Conservation (phyloP, 352 stramenopile genomes). For the Phytophthora vignae region DNA sequence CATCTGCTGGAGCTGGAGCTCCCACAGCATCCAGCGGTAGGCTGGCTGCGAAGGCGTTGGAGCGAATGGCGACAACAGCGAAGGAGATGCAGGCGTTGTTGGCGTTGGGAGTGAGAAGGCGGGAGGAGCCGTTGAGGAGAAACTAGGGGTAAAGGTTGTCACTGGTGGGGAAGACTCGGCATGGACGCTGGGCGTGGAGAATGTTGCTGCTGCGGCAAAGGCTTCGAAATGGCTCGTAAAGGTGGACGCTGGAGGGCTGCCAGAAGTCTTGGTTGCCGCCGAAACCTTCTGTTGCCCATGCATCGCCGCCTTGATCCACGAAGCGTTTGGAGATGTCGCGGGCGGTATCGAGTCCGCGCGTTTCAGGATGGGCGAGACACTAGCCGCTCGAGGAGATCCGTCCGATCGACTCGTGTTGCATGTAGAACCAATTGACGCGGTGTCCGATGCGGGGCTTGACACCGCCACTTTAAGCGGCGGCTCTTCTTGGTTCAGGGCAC, state of each 20-base stretch:
- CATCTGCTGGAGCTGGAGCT: slow-evolving; percentile 33
- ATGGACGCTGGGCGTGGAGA: background rate
- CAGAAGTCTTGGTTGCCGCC: background rate
- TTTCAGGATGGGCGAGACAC: slow-evolving; percentile 8
- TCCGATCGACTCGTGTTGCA: background rate
- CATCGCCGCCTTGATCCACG: slow-evolving; percentile 29
- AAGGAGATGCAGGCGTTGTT: background rate
- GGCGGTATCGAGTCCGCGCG: slow-evolving; percentile 10
- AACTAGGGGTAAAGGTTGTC: too few species aligned
- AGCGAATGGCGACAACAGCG: slow-evolving; percentile 1
- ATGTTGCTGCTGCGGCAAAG: slow-evolving; percentile 1
- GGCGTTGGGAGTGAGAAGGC: slow-evolving; percentile 7
- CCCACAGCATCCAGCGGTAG: slow-evolving; percentile 28
- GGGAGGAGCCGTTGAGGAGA: background rate
- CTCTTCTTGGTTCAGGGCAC: background rate
- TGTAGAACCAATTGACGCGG: background rate
- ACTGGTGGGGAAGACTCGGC: slow-evolving; percentile 6
- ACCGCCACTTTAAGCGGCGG: slow-evolving; percentile 9
- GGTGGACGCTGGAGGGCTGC: background rate
- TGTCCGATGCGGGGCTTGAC: slow-evolving; percentile 10
- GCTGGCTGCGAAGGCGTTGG: slow-evolving; percentile 11
- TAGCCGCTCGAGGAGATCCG: slow-evolving; percentile 3
- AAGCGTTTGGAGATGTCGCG: slow-evolving; percentile 25
- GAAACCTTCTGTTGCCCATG: slow-evolving; percentile 1
- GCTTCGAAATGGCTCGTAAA: slow-evolving; percentile 1